A percentile compares a stretch with the other conserved stretches of the same genome.
Evolutionary conservation across 2,329 filamentous ascomycete species (phyloP).

Genomic region (Escovopsis weberi): DNA sequence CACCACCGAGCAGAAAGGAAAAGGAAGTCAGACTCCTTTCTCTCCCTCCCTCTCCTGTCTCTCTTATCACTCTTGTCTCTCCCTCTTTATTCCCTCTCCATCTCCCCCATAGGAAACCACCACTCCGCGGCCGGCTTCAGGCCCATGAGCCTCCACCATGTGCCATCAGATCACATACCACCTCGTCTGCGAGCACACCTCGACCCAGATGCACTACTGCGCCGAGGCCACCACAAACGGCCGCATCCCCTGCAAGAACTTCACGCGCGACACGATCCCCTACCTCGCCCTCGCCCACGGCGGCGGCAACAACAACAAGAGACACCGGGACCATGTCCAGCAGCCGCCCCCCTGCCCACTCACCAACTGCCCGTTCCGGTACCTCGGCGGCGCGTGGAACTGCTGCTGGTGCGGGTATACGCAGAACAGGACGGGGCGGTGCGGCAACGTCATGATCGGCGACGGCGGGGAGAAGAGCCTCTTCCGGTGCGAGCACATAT

Average conservation of each 20-base stretch:
- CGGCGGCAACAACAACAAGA: neutral
- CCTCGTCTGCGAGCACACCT: constrained; percentile 36
- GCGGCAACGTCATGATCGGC: constrained; percentile 37
- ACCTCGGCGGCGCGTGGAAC: constrained; percentile 35
- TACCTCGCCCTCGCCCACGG: constrained; percentile 34
- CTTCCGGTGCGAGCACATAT: constrained; percentile 39
- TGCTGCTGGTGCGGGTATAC: constrained; percentile 42
- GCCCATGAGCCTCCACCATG: constrained; percentile 18
- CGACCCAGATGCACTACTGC: constrained; percentile 30
- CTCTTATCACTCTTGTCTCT: too few species aligned
- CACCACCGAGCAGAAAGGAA: too few species aligned
- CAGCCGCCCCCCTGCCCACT: constrained; percentile 25
- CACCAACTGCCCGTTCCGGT: constrained; percentile 33
- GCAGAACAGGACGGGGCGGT: constrained; percentile 35
- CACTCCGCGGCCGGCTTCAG: neutral
- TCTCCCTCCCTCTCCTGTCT: too few species aligned
- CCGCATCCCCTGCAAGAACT: constrained; percentile 28
- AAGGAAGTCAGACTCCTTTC: too few species aligned
- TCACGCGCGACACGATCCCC: constrained; percentile 27
- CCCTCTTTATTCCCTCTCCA: too few species aligned
- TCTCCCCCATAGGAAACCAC: too few species aligned
- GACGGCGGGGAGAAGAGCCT: constrained; percentile 23
- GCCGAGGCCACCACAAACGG: constrained; percentile 21
- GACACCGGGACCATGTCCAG: constrained; percentile 4
- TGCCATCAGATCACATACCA: constrained; percentile 36